These are phyloP conservation scores for Candida buenavistaensis DNA, from an alignment of 1,139 yeast genomes.

Conservation along the genomic window DNA sequence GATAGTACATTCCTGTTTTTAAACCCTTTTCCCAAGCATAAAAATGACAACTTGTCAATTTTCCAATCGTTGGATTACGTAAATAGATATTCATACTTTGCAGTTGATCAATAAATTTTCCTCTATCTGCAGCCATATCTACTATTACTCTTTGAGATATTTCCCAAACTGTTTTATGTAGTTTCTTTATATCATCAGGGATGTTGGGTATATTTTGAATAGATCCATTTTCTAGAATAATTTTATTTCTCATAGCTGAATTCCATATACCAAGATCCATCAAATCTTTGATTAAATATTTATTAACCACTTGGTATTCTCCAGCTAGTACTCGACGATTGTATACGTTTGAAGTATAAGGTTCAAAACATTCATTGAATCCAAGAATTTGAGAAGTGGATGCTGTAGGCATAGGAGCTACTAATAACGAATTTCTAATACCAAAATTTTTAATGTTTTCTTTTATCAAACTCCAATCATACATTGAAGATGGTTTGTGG, in stretches of 20 bases:
- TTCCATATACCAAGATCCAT: slow-evolving; percentile 85
- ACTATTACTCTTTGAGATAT: slow-evolving; percentile 83
- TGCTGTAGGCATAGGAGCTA: slow-evolving; percentile 96
- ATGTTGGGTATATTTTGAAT: slow-evolving; percentile 75
- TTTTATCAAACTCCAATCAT: slow-evolving; percentile 77
- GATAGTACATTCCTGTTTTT: slow-evolving; percentile 97
- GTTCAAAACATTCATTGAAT: slow-evolving; percentile 89
- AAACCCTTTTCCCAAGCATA: slow-evolving; percentile 97
- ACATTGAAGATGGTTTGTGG: slow-evolving; percentile 66
- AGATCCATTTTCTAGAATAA: slow-evolving; percentile 82
- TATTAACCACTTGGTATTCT: slow-evolving; percentile 86
- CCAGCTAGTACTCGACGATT: slow-evolving; percentile 86
- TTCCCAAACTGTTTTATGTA: slow-evolving; percentile 97
- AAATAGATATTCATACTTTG: slow-evolving; percentile 88
- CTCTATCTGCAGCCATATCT: slow-evolving; percentile 95
- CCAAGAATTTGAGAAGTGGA: slow-evolving; percentile 91
- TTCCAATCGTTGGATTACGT: slow-evolving; percentile 87
- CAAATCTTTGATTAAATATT: slow-evolving; percentile 75
- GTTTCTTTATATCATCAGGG: slow-evolving; percentile 72
- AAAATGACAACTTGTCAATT: slow-evolving; percentile 95
- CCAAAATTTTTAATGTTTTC: slow-evolving; percentile 61
- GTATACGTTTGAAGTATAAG: slow-evolving; percentile 84
- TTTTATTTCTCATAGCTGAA: slow-evolving; percentile 75
- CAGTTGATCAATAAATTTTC: slow-evolving; percentile 91
- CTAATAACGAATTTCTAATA: slow-evolving; percentile 75